phyloP scores from a whole-genome alignment of 495 filamentous ascomycete species.

The Lepraria neglecta region DNA sequence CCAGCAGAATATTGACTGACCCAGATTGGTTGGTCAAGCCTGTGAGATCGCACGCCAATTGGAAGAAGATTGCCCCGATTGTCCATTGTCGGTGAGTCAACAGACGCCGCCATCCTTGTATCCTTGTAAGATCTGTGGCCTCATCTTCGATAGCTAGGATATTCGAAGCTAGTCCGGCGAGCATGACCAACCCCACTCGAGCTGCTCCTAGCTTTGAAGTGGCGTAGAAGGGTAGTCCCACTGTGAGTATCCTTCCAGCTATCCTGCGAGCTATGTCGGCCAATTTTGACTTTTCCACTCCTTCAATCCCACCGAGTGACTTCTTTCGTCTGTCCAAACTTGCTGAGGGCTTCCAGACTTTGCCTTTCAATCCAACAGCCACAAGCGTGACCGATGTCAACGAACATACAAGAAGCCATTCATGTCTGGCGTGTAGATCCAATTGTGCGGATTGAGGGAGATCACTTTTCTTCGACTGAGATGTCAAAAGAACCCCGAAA shows the following conservation, averaged over 20 bases:
- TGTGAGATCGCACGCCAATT: constrained; percentile 21
- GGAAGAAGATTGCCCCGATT: constrained; percentile 17
- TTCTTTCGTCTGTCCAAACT: constrained; percentile 34
- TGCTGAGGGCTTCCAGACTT: constrained; percentile 26
- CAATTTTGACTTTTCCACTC: constrained; percentile 9
- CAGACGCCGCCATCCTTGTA: constrained; percentile 29
- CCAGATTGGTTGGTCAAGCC: constrained; percentile 11
- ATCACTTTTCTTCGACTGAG: neutral
- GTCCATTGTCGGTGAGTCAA: constrained; percentile 32
- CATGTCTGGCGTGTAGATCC: neutral
- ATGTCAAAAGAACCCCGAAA: neutral
- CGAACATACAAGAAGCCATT: constrained; percentile 6
- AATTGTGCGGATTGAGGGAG: neutral
- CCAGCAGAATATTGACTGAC: constrained; percentile 29
- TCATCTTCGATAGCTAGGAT: constrained; percentile 29
- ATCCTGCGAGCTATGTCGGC: constrained; percentile 15
- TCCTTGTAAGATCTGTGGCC: constrained; percentile 18
- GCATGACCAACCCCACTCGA: constrained; percentile 45
- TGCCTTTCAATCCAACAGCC: constrained; percentile 35
- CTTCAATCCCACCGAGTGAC: constrained; percentile 11
- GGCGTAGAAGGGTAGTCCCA: constrained; percentile 53
- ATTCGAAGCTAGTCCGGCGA: constrained; percentile 41
- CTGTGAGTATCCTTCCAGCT: constrained; percentile 28
- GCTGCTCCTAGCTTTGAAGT: constrained; percentile 50
- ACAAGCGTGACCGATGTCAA: constrained; percentile 37